Evolutionary conservation across 2,329 filamentous ascomycete species (phyloP).

Genomic region (Sclerotinia glacialis): DNA sequence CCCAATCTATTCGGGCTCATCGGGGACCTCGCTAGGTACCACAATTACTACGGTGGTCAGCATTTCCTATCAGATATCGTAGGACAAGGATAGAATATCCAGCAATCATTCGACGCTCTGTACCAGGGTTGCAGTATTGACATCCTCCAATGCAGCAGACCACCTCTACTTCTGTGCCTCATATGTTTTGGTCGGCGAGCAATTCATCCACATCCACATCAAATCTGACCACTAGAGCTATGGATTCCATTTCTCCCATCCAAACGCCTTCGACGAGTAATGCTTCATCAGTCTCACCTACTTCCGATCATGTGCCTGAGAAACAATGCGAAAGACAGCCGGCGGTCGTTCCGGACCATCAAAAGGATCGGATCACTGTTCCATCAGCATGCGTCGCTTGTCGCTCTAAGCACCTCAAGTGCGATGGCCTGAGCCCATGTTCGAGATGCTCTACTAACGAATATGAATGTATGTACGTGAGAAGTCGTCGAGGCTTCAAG

Average conservation of each 20-base stretch:
- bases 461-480: slow-evolving; percentile 66
- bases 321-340: slow-evolving; percentile 25
- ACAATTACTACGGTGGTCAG: slow-evolving; percentile 20
- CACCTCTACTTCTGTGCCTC: slow-evolving; percentile 24
- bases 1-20: slow-evolving; percentile 18
- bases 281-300: slow-evolving; percentile 21
- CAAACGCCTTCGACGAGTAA: slow-evolving; percentile 23
- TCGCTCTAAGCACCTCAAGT: slow-evolving; percentile 64
- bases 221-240: slow-evolving; percentile 24
- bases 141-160: slow-evolving; percentile 19
- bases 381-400: slow-evolving; percentile 37
- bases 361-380: slow-evolving; percentile 32
- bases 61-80: slow-evolving; percentile 3
- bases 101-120: slow-evolving; percentile 16
- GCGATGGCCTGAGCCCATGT: slow-evolving; percentile 69
- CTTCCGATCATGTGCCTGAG: slow-evolving; percentile 19
- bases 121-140: slow-evolving; percentile 15
- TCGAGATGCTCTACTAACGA: slow-evolving; percentile 60
- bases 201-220: slow-evolving; percentile 23
- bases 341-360: slow-evolving; percentile 19
- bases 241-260: slow-evolving; percentile 20
- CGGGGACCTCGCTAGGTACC: slow-evolving; percentile 22
- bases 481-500: slow-evolving; percentile 73
- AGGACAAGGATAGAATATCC: slow-evolving; percentile 16
- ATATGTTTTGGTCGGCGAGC: slow-evolving; percentile 32